These are phyloP conservation scores for Fusarium torulosum DNA, from an alignment of 2,329 filamentous ascomycete genomes.

Conservation along the genomic window DNA sequence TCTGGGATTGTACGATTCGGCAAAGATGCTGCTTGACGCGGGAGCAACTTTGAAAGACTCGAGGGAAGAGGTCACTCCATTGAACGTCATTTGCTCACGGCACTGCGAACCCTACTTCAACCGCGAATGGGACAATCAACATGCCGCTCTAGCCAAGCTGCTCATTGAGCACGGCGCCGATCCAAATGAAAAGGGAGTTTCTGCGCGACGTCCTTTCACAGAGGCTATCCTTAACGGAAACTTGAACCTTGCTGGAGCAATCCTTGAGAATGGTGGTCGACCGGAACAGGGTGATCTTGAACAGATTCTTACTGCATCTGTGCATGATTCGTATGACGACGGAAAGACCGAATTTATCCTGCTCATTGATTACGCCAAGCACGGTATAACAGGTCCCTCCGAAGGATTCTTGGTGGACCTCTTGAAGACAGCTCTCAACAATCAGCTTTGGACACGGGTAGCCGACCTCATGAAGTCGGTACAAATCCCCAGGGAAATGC, in stretches of 20 bases:
- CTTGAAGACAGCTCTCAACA: constrained; percentile 36
- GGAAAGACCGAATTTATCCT: constrained; percentile 45
- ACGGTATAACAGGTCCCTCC: constrained; percentile 42
- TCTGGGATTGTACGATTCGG: constrained; percentile 39
- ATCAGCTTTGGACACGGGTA: constrained; percentile 46
- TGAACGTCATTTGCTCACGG: constrained; percentile 46
- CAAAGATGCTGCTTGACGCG: constrained; percentile 45
- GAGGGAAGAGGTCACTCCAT: constrained; percentile 42
- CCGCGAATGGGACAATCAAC: constrained; percentile 45
- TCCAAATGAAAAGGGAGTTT: constrained; percentile 46
- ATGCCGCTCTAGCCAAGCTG: constrained; percentile 45
- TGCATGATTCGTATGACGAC: constrained; percentile 46
- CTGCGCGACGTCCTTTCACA: constrained; percentile 41
- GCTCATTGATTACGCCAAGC: constrained; percentile 42
- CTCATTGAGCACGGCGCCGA: constrained; percentile 45
- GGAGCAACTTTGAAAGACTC: constrained; percentile 41
- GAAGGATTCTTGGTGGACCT: constrained; percentile 40
- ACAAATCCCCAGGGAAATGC: constrained; percentile 37
- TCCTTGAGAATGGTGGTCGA: constrained; percentile 45
- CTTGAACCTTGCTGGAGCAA: constrained; percentile 38
- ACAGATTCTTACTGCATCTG: constrained; percentile 33
- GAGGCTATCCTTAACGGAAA: constrained; percentile 44
- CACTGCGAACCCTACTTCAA: constrained; percentile 43
- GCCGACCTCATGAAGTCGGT: constrained; percentile 47
- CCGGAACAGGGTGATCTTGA: constrained; percentile 45